Evolutionary conservation across 768 basidiomycete genomes (phyloP).

Genomic region (Calocybe cyanea): DNA sequence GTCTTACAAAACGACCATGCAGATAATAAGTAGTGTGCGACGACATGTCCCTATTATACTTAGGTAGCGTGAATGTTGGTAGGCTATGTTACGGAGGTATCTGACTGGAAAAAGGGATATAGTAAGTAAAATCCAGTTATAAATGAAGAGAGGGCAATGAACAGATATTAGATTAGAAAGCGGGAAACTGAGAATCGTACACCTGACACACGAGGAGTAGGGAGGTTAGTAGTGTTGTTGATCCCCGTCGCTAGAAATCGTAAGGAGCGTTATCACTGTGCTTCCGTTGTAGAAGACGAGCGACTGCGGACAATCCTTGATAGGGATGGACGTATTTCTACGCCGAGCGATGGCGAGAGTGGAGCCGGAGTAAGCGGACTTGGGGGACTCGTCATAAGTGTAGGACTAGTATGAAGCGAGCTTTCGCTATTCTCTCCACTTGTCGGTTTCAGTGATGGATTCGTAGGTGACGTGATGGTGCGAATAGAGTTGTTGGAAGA

Average conservation of each 20-base stretch:
- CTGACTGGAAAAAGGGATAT: background rate
- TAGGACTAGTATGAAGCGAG: slow-evolving; percentile 10
- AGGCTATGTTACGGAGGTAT: slow-evolving; percentile 8
- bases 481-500: slow-evolving; percentile 40
- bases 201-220: too few species aligned
- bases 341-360: slow-evolving; percentile 1
- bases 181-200: too few species aligned
- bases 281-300: slow-evolving; percentile 16
- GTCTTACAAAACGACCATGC: background rate
- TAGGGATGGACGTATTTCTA: slow-evolving; percentile 20
- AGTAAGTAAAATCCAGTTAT: too few species aligned
- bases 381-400: slow-evolving; percentile 12
- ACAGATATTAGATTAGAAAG: too few species aligned
- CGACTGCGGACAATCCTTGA: slow-evolving; percentile 18
- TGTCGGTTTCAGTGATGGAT: slow-evolving; percentile 16
- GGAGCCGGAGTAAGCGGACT: slow-evolving; percentile 14
- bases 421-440: slow-evolving; percentile 9
- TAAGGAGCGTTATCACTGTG: background rate
- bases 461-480: slow-evolving; percentile 33
- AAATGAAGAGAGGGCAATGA: too few species aligned
- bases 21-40: slow-evolving; percentile 1
- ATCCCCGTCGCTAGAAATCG: too few species aligned
- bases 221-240: too few species aligned
- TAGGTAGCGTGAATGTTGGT: background rate
- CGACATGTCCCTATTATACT: background rate